phyloP scores from a whole-genome alignment of 306 rosid genomes.

The Quercus bicolor region DNA sequence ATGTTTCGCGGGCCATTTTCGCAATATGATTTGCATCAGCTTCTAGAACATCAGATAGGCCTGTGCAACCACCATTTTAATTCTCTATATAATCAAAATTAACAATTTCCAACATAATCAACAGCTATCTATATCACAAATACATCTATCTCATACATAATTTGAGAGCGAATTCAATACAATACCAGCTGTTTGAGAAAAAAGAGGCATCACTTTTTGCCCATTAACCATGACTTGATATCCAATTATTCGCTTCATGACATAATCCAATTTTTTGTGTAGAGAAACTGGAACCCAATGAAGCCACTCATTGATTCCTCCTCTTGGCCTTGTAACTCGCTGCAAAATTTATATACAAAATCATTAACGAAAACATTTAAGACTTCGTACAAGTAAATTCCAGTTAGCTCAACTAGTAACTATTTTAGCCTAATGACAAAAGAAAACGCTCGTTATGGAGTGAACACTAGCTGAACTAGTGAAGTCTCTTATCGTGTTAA shows the following conservation, averaged over 20 bases:
- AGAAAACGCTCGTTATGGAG: no score
- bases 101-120: background rate
- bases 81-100: background rate
- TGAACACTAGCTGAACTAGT: fast-evolving
- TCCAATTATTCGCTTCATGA: conserved; percentile 32
- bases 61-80: conserved; percentile 42
- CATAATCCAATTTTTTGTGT: conserved; percentile 46
- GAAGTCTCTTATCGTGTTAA: no score
- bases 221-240: conserved; percentile 13
- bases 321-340: conserved; percentile 85
- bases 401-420: no score
- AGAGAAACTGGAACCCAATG: conserved; percentile 84
- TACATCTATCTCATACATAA: background rate
- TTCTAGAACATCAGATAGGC: conserved; percentile 52
- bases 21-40: conserved; percentile 81
- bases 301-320: conserved; percentile 78
- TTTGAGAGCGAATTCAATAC: background rate
- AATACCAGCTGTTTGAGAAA: conserved; percentile 44
- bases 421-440: no score
- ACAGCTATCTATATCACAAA: background rate
- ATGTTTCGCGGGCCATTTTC: conserved; percentile 58
- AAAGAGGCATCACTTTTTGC: conserved; percentile 21
- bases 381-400: fast-evolving
- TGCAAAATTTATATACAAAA: conserved; percentile 14
- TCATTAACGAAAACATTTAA: no score